A percentile compares a stretch with the other conserved stretches of the same genome.
Evolutionary conservation across 108 stramenopile genomes (phyloP).

Genomic region (Pseudonitzschia pungens): DNA sequence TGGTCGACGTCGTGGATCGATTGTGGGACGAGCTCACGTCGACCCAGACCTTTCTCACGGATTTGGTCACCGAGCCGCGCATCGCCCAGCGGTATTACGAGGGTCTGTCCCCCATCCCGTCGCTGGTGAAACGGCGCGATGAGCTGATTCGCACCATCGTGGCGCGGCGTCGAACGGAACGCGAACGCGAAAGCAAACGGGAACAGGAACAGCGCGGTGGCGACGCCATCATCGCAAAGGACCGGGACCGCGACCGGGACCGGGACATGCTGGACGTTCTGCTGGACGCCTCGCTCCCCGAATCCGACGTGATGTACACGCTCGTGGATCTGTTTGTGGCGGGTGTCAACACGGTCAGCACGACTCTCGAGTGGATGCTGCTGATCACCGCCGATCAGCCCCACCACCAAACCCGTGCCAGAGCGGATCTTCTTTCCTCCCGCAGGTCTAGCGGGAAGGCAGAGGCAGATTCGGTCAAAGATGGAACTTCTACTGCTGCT

Average conservation of each 20-base stretch:
- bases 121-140: constrained; percentile 3
- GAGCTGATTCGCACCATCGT: background rate
- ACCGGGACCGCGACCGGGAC: no score
- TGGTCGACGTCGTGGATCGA: constrained; percentile 8
- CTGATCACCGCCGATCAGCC: constrained; percentile 4
- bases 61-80: constrained; percentile 1
- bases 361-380: constrained; percentile 11
- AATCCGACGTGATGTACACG: constrained; percentile 15
- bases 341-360: constrained; percentile 4
- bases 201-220: no score
- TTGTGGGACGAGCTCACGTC: constrained; percentile 7
- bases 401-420: background rate
- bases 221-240: no score
- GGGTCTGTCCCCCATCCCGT: constrained; percentile 8
- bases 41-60: constrained; percentile 5
- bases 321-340: constrained; percentile 12
- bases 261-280: constrained; percentile 4
- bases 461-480: background rate
- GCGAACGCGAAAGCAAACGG: background rate
- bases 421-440: background rate
- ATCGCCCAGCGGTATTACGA: constrained; percentile 5
- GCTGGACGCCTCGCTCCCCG: constrained; percentile 1
- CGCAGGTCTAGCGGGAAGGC: background rate
- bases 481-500: no score
- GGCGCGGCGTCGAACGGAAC: background rate